Evolutionary conservation across 2,329 filamentous ascomycete genomes (phyloP).

Genomic region (Sphaceloma murrayae): DNA sequence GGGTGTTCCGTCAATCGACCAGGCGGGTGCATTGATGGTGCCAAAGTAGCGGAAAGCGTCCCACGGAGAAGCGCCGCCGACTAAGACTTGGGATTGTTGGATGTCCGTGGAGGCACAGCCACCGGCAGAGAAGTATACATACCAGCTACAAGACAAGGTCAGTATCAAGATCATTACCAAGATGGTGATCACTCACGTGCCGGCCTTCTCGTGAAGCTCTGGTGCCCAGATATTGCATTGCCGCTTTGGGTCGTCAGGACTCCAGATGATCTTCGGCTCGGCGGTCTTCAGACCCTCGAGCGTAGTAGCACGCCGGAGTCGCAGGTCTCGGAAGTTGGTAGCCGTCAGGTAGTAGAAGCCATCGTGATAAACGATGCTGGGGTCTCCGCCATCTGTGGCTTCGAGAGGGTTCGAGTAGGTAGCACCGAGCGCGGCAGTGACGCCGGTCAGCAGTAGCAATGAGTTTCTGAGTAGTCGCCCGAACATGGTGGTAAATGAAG

Average conservation of each 20-base stretch:
- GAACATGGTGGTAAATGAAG: not conserved
- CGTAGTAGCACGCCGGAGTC: constrained; percentile 45
- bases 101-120: constrained; percentile 34
- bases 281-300: constrained; percentile 47
- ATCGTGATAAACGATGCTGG: constrained; percentile 43
- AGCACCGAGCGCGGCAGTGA: constrained; percentile 16
- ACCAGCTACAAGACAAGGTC: constrained; percentile 32
- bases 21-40: constrained; percentile 37
- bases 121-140: constrained; percentile 50
- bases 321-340: constrained; percentile 47
- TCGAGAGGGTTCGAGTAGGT: constrained; percentile 46
- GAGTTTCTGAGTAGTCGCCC: not conserved
- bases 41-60: constrained; percentile 43
- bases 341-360: constrained; percentile 51
- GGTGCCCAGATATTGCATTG: constrained; percentile 52
- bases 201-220: constrained; percentile 43
- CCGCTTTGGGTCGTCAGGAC: constrained; percentile 38
- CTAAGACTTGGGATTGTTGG: constrained; percentile 45
- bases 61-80: constrained; percentile 45
- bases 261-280: constrained; percentile 43
- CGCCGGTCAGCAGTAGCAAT: constrained; percentile 10
- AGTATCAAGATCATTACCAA: no score
- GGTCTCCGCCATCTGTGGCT: constrained; percentile 43
- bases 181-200: constrained; percentile 18
- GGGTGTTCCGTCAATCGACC: constrained; percentile 47